Conservation (phyloP, 768 basidiomycete genomes). For the Kwoniella mangroviensis region DNA sequence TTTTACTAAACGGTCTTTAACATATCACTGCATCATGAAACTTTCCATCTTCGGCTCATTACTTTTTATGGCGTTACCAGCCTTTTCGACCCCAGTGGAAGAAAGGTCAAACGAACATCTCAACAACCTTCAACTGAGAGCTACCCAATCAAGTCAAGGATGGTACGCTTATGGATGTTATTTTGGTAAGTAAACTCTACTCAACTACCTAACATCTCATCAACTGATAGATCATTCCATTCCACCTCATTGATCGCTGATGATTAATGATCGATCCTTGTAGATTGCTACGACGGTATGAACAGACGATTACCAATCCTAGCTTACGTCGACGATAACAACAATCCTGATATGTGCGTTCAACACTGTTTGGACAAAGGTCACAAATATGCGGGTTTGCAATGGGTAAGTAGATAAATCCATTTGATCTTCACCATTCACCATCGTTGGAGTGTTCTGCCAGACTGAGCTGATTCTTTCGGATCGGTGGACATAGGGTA, state of each 20-base stretch:
- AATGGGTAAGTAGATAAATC: slow-evolving; percentile 21
- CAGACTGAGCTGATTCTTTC: neutral
- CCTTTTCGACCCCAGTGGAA: slow-evolving; percentile 9
- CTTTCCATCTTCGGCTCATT: slow-evolving; percentile 2
- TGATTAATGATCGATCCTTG: too few relatives aligned
- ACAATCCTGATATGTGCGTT: slow-evolving; percentile 34
- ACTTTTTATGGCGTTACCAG: neutral
- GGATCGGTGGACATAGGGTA: slow-evolving; percentile 2
- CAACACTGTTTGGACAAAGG: slow-evolving; percentile 24
- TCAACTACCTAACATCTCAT: neutral
- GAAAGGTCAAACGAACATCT: slow-evolving; percentile 13
- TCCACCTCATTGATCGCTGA: too few relatives aligned
- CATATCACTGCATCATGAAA: slow-evolving; percentile 13
- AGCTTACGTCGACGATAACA: slow-evolving; percentile 27
- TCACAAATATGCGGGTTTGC: slow-evolving; percentile 30
- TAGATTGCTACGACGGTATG: slow-evolving; percentile 40
- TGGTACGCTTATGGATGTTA: slow-evolving; percentile 41
- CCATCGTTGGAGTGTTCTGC: too few relatives aligned
- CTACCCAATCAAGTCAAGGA: slow-evolving; percentile 23
- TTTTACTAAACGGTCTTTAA: neutral
- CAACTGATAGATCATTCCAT: too few relatives aligned
- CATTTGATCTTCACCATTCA: too few relatives aligned
- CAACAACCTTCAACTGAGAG: slow-evolving; percentile 20
- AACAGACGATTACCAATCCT: slow-evolving; percentile 28
- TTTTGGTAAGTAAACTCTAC: slow-evolving; percentile 19